Evolutionary conservation across 176 grass and related monocot genomes (phyloP).

Genomic region (Oryza glaberrima): DNA sequence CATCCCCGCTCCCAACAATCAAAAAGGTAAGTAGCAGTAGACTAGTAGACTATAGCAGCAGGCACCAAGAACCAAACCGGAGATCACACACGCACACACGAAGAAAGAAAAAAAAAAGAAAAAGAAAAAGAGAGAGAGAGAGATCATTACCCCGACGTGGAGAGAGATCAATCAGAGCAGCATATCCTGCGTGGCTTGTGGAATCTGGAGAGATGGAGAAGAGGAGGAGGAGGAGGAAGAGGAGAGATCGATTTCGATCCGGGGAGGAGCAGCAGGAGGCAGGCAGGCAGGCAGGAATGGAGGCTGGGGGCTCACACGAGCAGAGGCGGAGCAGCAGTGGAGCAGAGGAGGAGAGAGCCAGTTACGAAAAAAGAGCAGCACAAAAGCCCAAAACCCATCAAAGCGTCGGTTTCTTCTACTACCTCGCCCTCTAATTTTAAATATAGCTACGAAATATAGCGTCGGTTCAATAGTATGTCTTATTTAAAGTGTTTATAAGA

Average conservation of each 20-base stretch:
- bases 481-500: too few species aligned
- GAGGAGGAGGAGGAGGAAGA: not conserved
- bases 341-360: not conserved
- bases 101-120: too few species aligned
- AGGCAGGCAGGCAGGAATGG: slow-evolving; percentile 4
- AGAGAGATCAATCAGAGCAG: slow-evolving; percentile 3
- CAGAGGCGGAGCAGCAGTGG: not conserved
- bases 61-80: not conserved
- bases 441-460: too few species aligned
- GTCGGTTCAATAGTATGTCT: too few species aligned
- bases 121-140: not conserved
- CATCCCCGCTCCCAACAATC: not conserved
- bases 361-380: slow-evolving; percentile 1
- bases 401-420: not conserved
- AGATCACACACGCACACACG: too few species aligned
- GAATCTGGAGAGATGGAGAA: not conserved
- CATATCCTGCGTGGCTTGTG: not conserved
- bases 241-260: not conserved
- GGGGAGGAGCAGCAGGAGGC: not conserved
- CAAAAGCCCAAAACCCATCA: slow-evolving; percentile 15
- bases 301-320: not conserved
- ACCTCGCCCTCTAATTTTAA: too few species aligned
- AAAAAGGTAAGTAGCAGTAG: too few species aligned
- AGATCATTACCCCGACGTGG: slow-evolving; percentile 10
- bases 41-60: not conserved